Evolutionary conservation across 352 stramenopile genomes (phyloP).

Genomic region (Phytophthora rubi): DNA sequence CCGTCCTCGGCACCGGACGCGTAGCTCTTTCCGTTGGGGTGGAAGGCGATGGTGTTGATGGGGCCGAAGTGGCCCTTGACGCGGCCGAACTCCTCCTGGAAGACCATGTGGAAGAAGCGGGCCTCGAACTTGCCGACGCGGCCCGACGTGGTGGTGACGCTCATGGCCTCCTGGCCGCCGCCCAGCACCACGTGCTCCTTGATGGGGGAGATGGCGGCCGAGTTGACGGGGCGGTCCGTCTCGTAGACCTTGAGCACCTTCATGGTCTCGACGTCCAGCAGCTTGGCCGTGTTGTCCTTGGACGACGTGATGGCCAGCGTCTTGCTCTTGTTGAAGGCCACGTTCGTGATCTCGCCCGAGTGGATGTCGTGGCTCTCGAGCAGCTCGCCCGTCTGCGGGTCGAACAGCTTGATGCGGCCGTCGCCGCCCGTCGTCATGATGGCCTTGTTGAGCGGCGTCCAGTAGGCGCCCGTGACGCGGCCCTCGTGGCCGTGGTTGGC

Average conservation of each 20-base stretch:
- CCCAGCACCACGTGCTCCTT: constrained; percentile 97
- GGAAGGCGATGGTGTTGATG: constrained; percentile 99
- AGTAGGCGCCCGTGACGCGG: constrained; percentile 84
- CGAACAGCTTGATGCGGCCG: constrained; percentile 81
- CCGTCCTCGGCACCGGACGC: constrained; percentile 98
- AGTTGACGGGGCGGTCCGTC: constrained; percentile 98
- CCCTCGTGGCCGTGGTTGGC: constrained; percentile 82
- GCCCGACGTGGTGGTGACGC: constrained; percentile 96
- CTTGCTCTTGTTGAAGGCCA: constrained; percentile 97
- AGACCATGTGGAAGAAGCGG: constrained; percentile 99
- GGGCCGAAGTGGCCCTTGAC: constrained; percentile 99
- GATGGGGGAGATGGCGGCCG: constrained; percentile 96
- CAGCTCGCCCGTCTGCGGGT: constrained; percentile 72
- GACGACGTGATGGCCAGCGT: constrained; percentile 97
- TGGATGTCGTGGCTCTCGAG: constrained; percentile 91
- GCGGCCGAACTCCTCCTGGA: constrained; percentile 98
- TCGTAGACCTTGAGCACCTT: constrained; percentile 98
- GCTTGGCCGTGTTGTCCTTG: constrained; percentile 97
- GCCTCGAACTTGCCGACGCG: constrained; percentile 95
- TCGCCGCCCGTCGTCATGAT: constrained; percentile 90
- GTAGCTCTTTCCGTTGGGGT: constrained; percentile 98
- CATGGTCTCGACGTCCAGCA: constrained; percentile 95
- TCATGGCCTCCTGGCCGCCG: constrained; percentile 98
- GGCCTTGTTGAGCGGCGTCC: constrained; percentile 87
- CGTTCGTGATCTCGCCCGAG: constrained; percentile 96